These are phyloP conservation scores for Pseudogymnoascus sp. DNA, from an alignment of 2,329 filamentous ascomycete genomes.

Conservation along the genomic window DNA sequence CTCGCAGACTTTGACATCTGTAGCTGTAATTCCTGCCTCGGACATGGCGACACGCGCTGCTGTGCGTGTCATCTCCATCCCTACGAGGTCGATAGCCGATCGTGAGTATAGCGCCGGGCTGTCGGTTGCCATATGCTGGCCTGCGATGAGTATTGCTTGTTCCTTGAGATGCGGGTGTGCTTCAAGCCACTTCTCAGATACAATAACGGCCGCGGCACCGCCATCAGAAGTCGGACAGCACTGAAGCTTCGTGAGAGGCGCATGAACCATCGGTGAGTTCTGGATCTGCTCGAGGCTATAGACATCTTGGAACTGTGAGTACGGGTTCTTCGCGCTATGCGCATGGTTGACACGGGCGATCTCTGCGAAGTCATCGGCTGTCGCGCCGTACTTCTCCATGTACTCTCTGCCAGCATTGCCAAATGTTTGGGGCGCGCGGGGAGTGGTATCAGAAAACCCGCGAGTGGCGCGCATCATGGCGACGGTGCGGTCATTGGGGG, in stretches of 20 bases:
- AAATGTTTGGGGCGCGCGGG: slow-evolving; percentile 85
- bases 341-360: slow-evolving; percentile 89
- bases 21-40: slow-evolving; percentile 61
- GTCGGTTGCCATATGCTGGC: slow-evolving; percentile 82
- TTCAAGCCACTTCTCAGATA: slow-evolving; percentile 82
- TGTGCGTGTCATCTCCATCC: slow-evolving; percentile 71
- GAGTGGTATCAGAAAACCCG: slow-evolving; percentile 65
- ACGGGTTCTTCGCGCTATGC: slow-evolving; percentile 85
- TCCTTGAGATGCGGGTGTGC: slow-evolving; percentile 71
- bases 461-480: slow-evolving; percentile 77
- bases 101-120: slow-evolving; percentile 67
- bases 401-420: slow-evolving; percentile 91
- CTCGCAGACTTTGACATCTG: slow-evolving; percentile 79
- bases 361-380: slow-evolving; percentile 80
- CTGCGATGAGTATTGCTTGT: slow-evolving; percentile 79
- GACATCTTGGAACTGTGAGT: slow-evolving; percentile 92
- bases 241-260: slow-evolving; percentile 92
- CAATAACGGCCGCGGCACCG: slow-evolving; percentile 77
- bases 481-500: slow-evolving; percentile 36
- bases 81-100: slow-evolving; percentile 79
- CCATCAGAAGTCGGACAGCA: slow-evolving; percentile 96
- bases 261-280: slow-evolving; percentile 67
- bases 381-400: slow-evolving; percentile 90
- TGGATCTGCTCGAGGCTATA: slow-evolving; percentile 81
- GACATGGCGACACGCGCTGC: slow-evolving; percentile 60